Evolutionary conservation across 2,329 filamentous ascomycete species (phyloP), one percentile per base, ranked within the genome.

Genomic region (Fragosphaeria purpurea): DNA sequence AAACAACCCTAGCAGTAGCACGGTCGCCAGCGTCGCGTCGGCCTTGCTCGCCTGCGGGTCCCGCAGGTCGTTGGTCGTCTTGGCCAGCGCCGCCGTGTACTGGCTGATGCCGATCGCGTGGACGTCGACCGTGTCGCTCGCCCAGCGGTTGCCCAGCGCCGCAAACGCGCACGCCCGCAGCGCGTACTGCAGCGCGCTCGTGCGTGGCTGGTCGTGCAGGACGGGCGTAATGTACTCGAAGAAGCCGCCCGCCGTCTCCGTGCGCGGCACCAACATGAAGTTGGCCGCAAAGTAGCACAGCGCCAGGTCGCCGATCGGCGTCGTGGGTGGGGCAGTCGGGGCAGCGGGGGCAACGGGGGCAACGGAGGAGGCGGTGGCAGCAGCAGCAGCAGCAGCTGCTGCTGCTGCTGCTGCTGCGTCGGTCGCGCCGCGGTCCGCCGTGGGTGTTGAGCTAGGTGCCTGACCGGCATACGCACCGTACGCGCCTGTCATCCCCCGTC

Each of bases 201-300:
- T 34, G 9, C 5, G n/a, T 4, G 44, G 6, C 37, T 50, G 40
- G n/a, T 33, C 35, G 4, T 72, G 73, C 51, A 82, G 63, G 38
- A 83, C 64, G 6, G 79, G 78, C 3, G 79, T 58, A 1, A 83
- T 63, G 50, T 76, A 82, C 53, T 82, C 77, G 62, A 81, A 70
- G 57, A 76, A 80, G 0, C 79, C 79, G 32, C 74, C 63, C 2
- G 71, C 70, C 41, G 63, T 68, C 10, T 71, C 73, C 30, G 72
- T 67, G 9, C 66, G 64, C 12, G 79, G 76, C 11, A 77, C 57
- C 8, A 82, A 65, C 48, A 83, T 71, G 59, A 76, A 83, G 61
- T 83, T 82, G 50, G 77, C 69, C 12, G 82, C 63, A 59, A 83
- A 83, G 59, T 78, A 75, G 56, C 77, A 80, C 9, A 71, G 67